phyloP scores from a whole-genome alignment of 495 filamentous ascomycete genomes.

The Cercophora samala region DNA sequence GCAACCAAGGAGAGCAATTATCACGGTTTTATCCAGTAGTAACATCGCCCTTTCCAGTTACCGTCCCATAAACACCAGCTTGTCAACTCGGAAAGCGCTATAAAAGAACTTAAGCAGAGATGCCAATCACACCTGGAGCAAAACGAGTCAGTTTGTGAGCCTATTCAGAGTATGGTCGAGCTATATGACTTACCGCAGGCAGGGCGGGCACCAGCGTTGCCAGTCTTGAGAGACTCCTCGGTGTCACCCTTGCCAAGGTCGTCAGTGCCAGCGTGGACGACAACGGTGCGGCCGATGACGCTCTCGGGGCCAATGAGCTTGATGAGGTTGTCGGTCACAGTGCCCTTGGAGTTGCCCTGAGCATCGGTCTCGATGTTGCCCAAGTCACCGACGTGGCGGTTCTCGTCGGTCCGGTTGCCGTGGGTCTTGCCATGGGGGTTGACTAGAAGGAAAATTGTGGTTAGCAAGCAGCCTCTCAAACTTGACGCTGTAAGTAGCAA shows the following conservation, averaged over 20 bases:
- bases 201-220: constrained; percentile 87
- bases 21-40: neutral
- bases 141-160: constrained; percentile 31
- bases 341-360: constrained; percentile 81
- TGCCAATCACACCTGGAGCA: constrained; percentile 69
- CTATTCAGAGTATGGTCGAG: constrained; percentile 5
- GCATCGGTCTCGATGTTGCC: constrained; percentile 95
- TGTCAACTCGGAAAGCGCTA: neutral
- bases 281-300: constrained; percentile 92
- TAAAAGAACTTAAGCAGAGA: constrained; percentile 52
- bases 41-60: neutral
- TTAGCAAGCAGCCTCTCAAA: neutral
- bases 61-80: neutral
- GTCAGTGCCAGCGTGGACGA: constrained; percentile 91
- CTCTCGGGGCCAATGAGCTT: constrained; percentile 95
- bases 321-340: constrained; percentile 69
- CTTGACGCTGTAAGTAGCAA: neutral
- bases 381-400: constrained; percentile 93
- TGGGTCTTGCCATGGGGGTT: constrained; percentile 91
- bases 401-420: constrained; percentile 76
- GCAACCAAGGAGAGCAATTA: neutral
- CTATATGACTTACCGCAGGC: constrained; percentile 71
- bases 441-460: constrained; percentile 54
- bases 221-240: constrained; percentile 95
- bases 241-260: constrained; percentile 87